Evolutionary conservation across 768 basidiomycete species (phyloP).

Genomic region (Suillus subaureus): DNA sequence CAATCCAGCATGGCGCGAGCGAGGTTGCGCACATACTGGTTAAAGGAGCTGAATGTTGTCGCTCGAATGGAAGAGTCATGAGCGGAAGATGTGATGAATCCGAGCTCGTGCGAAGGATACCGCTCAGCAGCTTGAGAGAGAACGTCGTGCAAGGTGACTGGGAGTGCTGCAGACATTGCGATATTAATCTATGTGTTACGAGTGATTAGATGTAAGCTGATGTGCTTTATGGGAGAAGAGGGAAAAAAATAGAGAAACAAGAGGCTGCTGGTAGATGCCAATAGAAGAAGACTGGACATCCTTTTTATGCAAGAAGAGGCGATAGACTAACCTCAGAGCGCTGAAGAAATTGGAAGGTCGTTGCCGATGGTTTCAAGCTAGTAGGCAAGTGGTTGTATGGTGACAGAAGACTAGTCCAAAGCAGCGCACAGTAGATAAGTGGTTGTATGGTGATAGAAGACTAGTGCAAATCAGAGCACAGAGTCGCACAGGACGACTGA

Average conservation of each 20-base stretch:
- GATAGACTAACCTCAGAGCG: not conserved
- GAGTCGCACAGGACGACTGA: not conserved
- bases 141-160: constrained; percentile 10
- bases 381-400: not conserved
- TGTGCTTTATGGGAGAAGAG: not conserved
- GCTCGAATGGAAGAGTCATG: constrained; percentile 12
- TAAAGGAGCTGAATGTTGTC: constrained; percentile 11
- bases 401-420: not conserved
- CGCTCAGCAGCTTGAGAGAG: constrained; percentile 12
- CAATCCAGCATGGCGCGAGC: constrained; percentile 12
- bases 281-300: not conserved
- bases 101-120: constrained; percentile 11
- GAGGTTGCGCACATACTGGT: constrained; percentile 12
- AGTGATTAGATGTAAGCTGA: not conserved
- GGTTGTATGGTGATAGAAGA: not conserved
- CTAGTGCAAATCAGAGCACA: not conserved
- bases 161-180: constrained; percentile 5
- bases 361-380: not conserved
- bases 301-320: not conserved
- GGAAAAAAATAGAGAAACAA: not conserved
- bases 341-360: not conserved
- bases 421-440: not conserved
- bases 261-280: not conserved
- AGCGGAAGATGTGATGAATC: constrained; percentile 13
- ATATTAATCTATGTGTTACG: not conserved